Percentiles rank a stretch among this genome's conserved stretches.
Evolutionary conservation across 2,329 filamentous ascomycete species (phyloP).

Genomic region (Stachybotrys elegans): DNA sequence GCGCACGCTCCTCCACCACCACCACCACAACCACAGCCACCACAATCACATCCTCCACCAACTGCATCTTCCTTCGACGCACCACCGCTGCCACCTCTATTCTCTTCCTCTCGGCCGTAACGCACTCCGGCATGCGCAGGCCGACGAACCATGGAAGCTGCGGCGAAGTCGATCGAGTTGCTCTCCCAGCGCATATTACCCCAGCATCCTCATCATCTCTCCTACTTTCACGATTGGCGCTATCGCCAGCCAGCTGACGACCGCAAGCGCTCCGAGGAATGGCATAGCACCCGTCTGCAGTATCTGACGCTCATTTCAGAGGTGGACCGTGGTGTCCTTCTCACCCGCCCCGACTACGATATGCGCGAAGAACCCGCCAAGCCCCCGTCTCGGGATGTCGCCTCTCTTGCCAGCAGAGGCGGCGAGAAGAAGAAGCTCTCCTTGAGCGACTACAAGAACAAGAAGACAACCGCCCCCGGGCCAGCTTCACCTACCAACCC

Average conservation of each 20-base stretch:
- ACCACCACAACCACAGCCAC: not conserved
- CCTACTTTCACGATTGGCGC: slow-evolving; percentile 41
- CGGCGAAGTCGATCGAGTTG: slow-evolving; percentile 50
- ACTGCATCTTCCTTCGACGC: not conserved
- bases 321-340: slow-evolving; percentile 51
- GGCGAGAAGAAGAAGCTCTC: slow-evolving; percentile 52
- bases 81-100: not conserved
- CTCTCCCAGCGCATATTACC: slow-evolving; percentile 49
- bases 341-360: slow-evolving; percentile 53
- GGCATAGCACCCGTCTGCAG: slow-evolving; percentile 45
- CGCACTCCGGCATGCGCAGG: slow-evolving; percentile 28
- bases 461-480: slow-evolving; percentile 31
- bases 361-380: slow-evolving; percentile 48
- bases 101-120: not conserved
- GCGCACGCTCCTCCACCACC: not conserved
- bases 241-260: slow-evolving; percentile 39
- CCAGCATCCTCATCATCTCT: slow-evolving; percentile 48
- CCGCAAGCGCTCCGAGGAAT: slow-evolving; percentile 39
- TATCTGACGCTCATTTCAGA: slow-evolving; percentile 54
- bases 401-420: slow-evolving; percentile 33
- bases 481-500: slow-evolving; percentile 32
- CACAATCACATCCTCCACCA: not conserved
- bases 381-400: slow-evolving; percentile 29
- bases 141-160: slow-evolving; percentile 51
- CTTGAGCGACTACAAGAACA: slow-evolving; percentile 55